Evolutionary conservation across 257 asterid genomes (phyloP), one percentile per base, ranked within the genome.

Genomic region (Solanum habrochaites): DNA sequence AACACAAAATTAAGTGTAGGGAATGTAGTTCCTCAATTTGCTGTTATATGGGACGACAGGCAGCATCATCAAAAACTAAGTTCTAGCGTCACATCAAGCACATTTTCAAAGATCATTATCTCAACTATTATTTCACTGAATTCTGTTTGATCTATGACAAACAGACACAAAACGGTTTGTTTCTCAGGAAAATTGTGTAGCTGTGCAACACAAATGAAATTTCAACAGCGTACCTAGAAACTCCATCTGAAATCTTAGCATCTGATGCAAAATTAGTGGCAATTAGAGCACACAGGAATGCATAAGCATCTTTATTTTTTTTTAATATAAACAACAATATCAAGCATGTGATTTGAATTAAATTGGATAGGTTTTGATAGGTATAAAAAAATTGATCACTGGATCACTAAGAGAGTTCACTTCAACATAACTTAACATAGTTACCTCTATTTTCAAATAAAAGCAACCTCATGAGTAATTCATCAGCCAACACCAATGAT

Each of bases 401-500:
- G 20, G 39, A 80, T 47, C 31, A 31, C 31, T 31, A 18, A 6
- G 37, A 49, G 31, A 49, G 69, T 18, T 49, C 45, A 81, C 20
- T 18, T 31, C 45, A 49, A 20, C 40, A 18, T 81, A 81, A 31
- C 39, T 81, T 11, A 29, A 6, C 43, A 27, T 5, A 84, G 42
- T 9, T 92, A 96, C 99, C 99, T 93, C 99, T 86, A 60, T 96
- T 95, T 90, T 96, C 99, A 86, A 94, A 92, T 47, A 96, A 92
- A 43, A 93, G 93, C 89, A 96, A 94, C 90, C 89, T 92, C 99
- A 96, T 95, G 87, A 90, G 89, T 39, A 96, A 90, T 91, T 96
- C 98, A 91, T 94, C 96, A 31, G 98, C 95, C 87, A 90, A 93
- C 91, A 90, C 88, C 91, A 90, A 86, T 8, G 97, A 90, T 0